Base-by-base conservation (phyloP, 768 basidiomycete genomes). In the Leccinum arenicola region DNA sequence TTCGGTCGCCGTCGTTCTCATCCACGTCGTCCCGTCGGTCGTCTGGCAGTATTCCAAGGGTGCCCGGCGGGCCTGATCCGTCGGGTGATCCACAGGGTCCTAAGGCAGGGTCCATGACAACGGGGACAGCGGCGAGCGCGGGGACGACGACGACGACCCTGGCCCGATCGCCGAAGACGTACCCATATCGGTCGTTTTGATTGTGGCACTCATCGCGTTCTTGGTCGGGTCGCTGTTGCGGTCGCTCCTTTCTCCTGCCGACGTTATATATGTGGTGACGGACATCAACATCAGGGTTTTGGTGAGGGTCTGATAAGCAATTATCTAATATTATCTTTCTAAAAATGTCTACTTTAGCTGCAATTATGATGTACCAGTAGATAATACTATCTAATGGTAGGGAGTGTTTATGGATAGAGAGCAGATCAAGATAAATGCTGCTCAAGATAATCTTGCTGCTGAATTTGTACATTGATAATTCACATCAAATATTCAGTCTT, bases 221-320 rank as follows among this genome's bases (percentile, higher is more conserved):
- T 77, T 98, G 67, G 83, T 98, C 66, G 96, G 96, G 57, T 95
- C 93, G 27, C 77, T 98, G 56, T 76, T 97, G 61, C 84, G 96
- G 57, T 93, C 92, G 15, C 79, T 98, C 61, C 77, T 98, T 40
- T 90, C 88, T 6, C 92, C 96, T 48, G 91, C 89, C 15, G 96
- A 97, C 74, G 95, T 94, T 75, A 86, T 95, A 48, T 88, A 93
- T 70, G 84, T 92, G 47, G 87, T 83, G 65, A 79, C 78, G 63
- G 84, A 86, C 64, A 62, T 80, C 61, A 70, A 73, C 31, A 33
- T 33, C 31, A 33, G 31, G 31, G 31, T 33, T 33, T 33, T 33
- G 31, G 25, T 25, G 25, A 6, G 25, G 25, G 25, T 33, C 31
- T 33, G 31, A 33, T 33, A 33, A 33, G 1, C 31, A 33, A 33